Percentiles rank a stretch among this genome's conserved stretches.
phyloP scores from a whole-genome alignment of 2,329 filamentous ascomycete species.

The Cercospora citrullina region DNA sequence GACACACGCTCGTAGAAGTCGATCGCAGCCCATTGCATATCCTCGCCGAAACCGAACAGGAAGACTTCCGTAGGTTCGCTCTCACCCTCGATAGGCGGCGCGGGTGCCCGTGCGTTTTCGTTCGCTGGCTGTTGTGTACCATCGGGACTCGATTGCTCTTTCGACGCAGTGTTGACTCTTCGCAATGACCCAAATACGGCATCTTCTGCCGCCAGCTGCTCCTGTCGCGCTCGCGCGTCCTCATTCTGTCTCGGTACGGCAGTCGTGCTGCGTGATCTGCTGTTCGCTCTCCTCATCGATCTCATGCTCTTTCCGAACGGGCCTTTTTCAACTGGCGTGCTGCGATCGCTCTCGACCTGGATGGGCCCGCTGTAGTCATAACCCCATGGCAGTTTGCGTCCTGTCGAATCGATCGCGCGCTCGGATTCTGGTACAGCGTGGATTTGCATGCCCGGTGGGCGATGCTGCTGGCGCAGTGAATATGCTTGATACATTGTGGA shows the following conservation, averaged over 20 bases:
- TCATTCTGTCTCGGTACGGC: conserved; percentile 61
- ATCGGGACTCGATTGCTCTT: conserved; percentile 31
- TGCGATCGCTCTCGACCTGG: conserved; percentile 22
- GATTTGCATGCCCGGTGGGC: conserved; percentile 57
- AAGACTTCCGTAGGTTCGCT: conserved; percentile 71
- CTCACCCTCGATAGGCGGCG: conserved; percentile 40
- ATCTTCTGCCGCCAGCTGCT: conserved; percentile 50
- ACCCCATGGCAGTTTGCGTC: conserved; percentile 62
- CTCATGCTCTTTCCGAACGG: conserved; percentile 57
- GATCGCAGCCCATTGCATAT: conserved; percentile 76
- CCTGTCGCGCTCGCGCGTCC: conserved; percentile 48
- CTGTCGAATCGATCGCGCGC: conserved; percentile 59
- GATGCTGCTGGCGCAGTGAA: conserved; percentile 21
- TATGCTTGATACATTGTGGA: conserved; percentile 17
- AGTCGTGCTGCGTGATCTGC: conserved; percentile 46
- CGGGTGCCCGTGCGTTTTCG: conserved; percentile 6
- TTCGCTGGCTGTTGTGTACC: conserved; percentile 34
- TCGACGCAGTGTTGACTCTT: conserved; percentile 32
- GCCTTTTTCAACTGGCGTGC: conserved; percentile 59
- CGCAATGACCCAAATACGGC: conserved; percentile 46
- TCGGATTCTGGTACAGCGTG: conserved; percentile 65
- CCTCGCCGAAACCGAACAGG: conserved; percentile 76
- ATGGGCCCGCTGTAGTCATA: conserved; percentile 45
- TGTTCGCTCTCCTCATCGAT: conserved; percentile 11
- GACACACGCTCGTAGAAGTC: conserved; percentile 85